Base-by-base conservation (phyloP, 1,139 yeast species). In the Keqinozyma sinolaborantium region DNA sequence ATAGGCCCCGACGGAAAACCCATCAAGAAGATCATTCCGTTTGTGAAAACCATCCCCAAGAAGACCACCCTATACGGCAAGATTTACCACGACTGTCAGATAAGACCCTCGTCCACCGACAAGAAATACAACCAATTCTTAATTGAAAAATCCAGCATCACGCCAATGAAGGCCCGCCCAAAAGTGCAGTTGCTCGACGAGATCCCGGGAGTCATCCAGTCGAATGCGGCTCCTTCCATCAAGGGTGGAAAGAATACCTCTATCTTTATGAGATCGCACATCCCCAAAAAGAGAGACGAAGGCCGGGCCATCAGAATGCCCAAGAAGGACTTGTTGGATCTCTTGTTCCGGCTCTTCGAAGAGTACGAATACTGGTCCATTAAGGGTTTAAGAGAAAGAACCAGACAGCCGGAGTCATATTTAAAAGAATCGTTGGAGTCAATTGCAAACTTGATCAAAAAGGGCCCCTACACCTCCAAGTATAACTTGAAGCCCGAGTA, bases 281-380 rank as follows among this genome's bases (percentile, higher is more conserved):
- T 47, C 12, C 50, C 46, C 14, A 60, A 56, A 38, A 50, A 48
- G 30, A 72, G 69, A 46, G 65, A 72, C 39, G 95, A 85, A 45
- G 94, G 94, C 32, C 82, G 95, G 53, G 95, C 97, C 24, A 87
- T 86, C 42, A 77, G 99, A 56, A 84, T 92, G 82, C 95, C 95
- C 25, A 82, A 86, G 64, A 87, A 86, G 58, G 97, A 88, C 44
- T 75, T 92, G 36, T 74, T 92, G 70, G 97, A 90, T 58, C 64
- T 86, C 46, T 66, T 92, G 42, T 92, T 94, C 73, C 73, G 85
- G 46, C 70, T 92, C 46, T 92, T 92, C 58, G 97, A 88, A 55
- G 95, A 90, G 57, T 88, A 85, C 56, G 97, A 92, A 53, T 92
- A 90, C 58, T 92, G 98, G 98, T 82, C 95, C 8, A 72, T 92